phyloP scores from a whole-genome alignment of 2,329 filamentous ascomycete genomes.

The Monosporascus sp. region DNA sequence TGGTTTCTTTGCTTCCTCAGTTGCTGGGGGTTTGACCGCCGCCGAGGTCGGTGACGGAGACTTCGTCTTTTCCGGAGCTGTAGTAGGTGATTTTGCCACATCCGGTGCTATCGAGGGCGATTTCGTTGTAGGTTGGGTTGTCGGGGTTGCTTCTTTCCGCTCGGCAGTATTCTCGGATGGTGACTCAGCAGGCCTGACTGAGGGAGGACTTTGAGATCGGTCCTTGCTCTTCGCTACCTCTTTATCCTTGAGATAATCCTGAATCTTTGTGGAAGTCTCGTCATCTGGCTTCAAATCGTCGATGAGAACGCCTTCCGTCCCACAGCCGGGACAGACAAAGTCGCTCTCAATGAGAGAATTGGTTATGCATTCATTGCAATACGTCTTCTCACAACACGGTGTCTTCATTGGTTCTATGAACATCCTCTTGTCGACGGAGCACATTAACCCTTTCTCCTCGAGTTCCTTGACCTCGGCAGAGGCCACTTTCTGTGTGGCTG shows the following conservation, averaged over 20 bases:
- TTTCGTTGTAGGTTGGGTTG: constrained; percentile 33
- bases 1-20: constrained; percentile 15
- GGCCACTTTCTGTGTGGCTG: constrained; percentile 73
- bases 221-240: constrained; percentile 41
- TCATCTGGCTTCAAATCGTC: constrained; percentile 84
- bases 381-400: constrained; percentile 95
- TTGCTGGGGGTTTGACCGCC: constrained; percentile 26
- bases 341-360: constrained; percentile 98
- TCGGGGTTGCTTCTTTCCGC: constrained; percentile 30
- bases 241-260: constrained; percentile 62
- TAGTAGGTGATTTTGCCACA: constrained; percentile 25
- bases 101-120: constrained; percentile 24
- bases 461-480: constrained; percentile 78
- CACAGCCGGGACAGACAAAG: constrained; percentile 89
- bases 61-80: constrained; percentile 23
- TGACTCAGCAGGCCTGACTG: constrained; percentile 29
- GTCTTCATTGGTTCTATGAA: constrained; percentile 99
- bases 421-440: constrained; percentile 94
- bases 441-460: constrained; percentile 83
- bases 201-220: constrained; percentile 42
- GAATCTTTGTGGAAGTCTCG: constrained; percentile 71
- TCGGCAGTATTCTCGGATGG: constrained; percentile 20
- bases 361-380: constrained; percentile 99
- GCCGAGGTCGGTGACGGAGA: constrained; percentile 19
- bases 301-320: constrained; percentile 84